Evolutionary conservation across 768 basidiomycete genomes (phyloP).

Genomic region (Tulasnella sp.): DNA sequence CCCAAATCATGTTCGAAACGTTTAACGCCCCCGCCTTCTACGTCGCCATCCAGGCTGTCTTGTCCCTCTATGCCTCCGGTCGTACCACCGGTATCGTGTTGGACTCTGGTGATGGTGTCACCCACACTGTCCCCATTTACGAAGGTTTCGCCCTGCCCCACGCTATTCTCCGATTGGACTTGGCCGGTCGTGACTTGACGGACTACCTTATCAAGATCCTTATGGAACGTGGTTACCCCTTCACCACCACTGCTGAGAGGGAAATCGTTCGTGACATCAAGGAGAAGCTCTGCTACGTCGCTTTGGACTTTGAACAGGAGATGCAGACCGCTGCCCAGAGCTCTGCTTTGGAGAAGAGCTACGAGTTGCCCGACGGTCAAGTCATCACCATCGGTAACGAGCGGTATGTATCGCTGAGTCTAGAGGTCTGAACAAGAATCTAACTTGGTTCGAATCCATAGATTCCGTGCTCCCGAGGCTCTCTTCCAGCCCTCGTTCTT

Average conservation of each 20-base stretch:
- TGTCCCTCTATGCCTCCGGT: slow-evolving; percentile 83
- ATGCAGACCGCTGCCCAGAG: slow-evolving; percentile 84
- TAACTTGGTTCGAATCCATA: slow-evolving; percentile 20
- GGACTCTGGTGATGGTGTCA: slow-evolving; percentile 94
- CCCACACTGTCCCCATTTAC: slow-evolving; percentile 94
- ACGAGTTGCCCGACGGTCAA: slow-evolving; percentile 88
- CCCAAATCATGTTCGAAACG: slow-evolving; percentile 74
- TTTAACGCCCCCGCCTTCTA: slow-evolving; percentile 71
- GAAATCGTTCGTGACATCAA: slow-evolving; percentile 97
- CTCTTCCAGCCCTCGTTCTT: slow-evolving; percentile 71
- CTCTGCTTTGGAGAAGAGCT: slow-evolving; percentile 85
- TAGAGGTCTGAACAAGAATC: neutral
- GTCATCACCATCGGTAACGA: slow-evolving; percentile 94
- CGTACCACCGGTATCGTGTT: slow-evolving; percentile 92
- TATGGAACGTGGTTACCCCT: slow-evolving; percentile 86
- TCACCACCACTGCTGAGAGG: slow-evolving; percentile 88
- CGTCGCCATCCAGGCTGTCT: slow-evolving; percentile 64
- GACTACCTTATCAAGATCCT: slow-evolving; percentile 74
- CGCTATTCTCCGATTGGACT: slow-evolving; percentile 85
- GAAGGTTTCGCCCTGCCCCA: slow-evolving; percentile 91
- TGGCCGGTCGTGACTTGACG: slow-evolving; percentile 89
- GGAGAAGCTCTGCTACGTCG: slow-evolving; percentile 88
- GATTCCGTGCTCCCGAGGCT: slow-evolving; percentile 54
- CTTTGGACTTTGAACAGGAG: slow-evolving; percentile 90
- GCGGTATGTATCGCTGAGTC: slow-evolving; percentile 38